Evolutionary conservation across 1,139 yeast genomes (phyloP).

Genomic region (Candida glucosophila): DNA sequence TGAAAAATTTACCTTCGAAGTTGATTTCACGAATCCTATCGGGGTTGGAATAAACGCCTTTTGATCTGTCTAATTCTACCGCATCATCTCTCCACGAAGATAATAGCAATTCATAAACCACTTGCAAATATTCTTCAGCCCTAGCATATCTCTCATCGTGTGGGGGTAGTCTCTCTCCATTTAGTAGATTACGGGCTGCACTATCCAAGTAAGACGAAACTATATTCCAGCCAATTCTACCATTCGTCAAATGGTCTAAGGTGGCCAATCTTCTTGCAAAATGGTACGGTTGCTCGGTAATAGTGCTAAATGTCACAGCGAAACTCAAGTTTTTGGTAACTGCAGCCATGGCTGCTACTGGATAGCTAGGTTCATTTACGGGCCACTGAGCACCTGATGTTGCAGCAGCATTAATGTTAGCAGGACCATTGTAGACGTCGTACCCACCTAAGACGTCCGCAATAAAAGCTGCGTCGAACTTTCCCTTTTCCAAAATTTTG

Average conservation of each 20-base stretch:
- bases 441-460: slow-evolving; percentile 41
- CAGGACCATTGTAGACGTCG: slow-evolving; percentile 33
- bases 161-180: slow-evolving; percentile 24
- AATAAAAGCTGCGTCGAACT: slow-evolving; percentile 34
- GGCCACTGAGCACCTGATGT: slow-evolving; percentile 37
- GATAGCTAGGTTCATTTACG: slow-evolving; percentile 33
- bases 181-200: slow-evolving; percentile 30
- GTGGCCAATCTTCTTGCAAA: slow-evolving; percentile 36
- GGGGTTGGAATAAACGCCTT: slow-evolving; percentile 21
- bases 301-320: slow-evolving; percentile 36
- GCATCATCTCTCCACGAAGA: slow-evolving; percentile 43
- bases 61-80: slow-evolving; percentile 21
- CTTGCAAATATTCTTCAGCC: slow-evolving; percentile 34
- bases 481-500: slow-evolving; percentile 35
- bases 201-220: slow-evolving; percentile 33
- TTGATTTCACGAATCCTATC: slow-evolving; percentile 12
- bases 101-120: slow-evolving; percentile 28
- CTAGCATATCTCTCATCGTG: slow-evolving; percentile 32
- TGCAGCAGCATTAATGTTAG: slow-evolving; percentile 27
- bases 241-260: slow-evolving; percentile 33
- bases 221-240: slow-evolving; percentile 39
- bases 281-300: slow-evolving; percentile 38
- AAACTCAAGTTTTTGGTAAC: slow-evolving; percentile 31
- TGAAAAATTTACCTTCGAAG: slow-evolving; percentile 29
- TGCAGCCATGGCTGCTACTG: slow-evolving; percentile 31